phyloP scores from a whole-genome alignment of 2,329 filamentous ascomycete genomes.

The Chrysoporthe cubensis region DNA sequence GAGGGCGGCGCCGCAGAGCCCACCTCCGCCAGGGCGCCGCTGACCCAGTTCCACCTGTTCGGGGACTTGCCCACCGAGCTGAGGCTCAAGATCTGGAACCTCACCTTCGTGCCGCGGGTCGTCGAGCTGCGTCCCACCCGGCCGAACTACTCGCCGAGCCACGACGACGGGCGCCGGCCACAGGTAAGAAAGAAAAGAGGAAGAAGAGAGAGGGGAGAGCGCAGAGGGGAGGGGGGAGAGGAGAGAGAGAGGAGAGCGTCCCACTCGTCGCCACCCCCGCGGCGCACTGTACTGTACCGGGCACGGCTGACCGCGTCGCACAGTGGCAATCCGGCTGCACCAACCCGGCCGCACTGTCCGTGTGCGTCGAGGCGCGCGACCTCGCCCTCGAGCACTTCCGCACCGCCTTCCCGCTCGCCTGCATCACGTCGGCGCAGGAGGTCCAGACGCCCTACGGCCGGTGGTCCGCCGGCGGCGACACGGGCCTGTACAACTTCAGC shows the following conservation, averaged over 20 bases:
- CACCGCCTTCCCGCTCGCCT: constrained; percentile 36
- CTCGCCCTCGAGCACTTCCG: constrained; percentile 38
- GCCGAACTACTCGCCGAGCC: constrained; percentile 36
- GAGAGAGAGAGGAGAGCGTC: too few relatives aligned
- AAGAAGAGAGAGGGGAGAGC: background rate
- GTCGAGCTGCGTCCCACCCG: constrained; percentile 41
- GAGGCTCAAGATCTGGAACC: constrained; percentile 41
- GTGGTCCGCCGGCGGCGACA: constrained; percentile 28
- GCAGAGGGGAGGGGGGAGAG: too few relatives aligned
- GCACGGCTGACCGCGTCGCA: too few relatives aligned
- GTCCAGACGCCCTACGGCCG: background rate
- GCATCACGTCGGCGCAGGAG: constrained; percentile 15
- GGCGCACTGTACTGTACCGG: too few relatives aligned
- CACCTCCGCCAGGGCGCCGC: background rate
- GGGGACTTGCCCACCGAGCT: constrained; percentile 40
- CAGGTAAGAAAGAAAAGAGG: constrained; percentile 1
- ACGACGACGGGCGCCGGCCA: constrained; percentile 26
- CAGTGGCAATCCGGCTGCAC: constrained; percentile 38
- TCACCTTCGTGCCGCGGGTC: constrained; percentile 39
- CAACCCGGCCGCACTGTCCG: constrained; percentile 40
- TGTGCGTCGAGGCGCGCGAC: constrained; percentile 39
- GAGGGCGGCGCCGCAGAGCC: background rate
- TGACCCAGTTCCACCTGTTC: constrained; percentile 36
- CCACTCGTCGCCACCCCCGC: too few relatives aligned
- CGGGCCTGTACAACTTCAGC: constrained; percentile 20